These are phyloP conservation scores for Penicillium diatomitis DNA, from an alignment of 495 filamentous ascomycete genomes.

Conservation along the genomic window DNA sequence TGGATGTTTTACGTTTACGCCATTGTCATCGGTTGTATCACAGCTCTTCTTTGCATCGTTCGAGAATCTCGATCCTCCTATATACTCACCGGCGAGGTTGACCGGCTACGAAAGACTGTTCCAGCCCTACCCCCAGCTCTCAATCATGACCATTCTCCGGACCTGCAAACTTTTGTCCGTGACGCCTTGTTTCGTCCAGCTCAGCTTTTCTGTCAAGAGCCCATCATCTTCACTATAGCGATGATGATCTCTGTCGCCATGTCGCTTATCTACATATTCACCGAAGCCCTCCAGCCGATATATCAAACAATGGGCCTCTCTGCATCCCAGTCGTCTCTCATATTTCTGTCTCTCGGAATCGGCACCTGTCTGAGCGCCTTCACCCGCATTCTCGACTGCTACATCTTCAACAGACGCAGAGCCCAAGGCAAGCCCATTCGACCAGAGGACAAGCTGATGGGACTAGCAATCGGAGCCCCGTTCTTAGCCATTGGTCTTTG, in stretches of 20 bases:
- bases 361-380: slow-evolving; percentile 33
- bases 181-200: slow-evolving; percentile 33
- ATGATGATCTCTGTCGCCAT: slow-evolving; percentile 37
- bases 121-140: slow-evolving; percentile 16
- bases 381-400: slow-evolving; percentile 34
- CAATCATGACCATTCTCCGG: slow-evolving; percentile 35
- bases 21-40: slow-evolving; percentile 30
- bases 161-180: slow-evolving; percentile 29
- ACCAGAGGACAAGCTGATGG: slow-evolving; percentile 43
- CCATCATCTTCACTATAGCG: slow-evolving; percentile 39
- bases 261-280: slow-evolving; percentile 47
- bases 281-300: slow-evolving; percentile 38
- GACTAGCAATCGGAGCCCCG: slow-evolving; percentile 38
- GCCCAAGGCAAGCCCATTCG: slow-evolving; percentile 17
- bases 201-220: slow-evolving; percentile 39
- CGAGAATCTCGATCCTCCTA: slow-evolving; percentile 38
- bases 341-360: slow-evolving; percentile 37
- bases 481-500: slow-evolving; percentile 34
- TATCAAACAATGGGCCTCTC: slow-evolving; percentile 36
- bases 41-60: slow-evolving; percentile 22
- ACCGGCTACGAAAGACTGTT: slow-evolving; percentile 17
- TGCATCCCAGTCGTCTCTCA: slow-evolving; percentile 26
- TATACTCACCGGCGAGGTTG: slow-evolving; percentile 26
- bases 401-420: slow-evolving; percentile 18
- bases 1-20: slow-evolving; percentile 38